Percentiles rank a stretch among this genome's conserved stretches.
These are phyloP conservation scores for Biscogniauxia marginata DNA, from an alignment of 2,329 filamentous ascomycete species.

Conservation along the genomic window DNA sequence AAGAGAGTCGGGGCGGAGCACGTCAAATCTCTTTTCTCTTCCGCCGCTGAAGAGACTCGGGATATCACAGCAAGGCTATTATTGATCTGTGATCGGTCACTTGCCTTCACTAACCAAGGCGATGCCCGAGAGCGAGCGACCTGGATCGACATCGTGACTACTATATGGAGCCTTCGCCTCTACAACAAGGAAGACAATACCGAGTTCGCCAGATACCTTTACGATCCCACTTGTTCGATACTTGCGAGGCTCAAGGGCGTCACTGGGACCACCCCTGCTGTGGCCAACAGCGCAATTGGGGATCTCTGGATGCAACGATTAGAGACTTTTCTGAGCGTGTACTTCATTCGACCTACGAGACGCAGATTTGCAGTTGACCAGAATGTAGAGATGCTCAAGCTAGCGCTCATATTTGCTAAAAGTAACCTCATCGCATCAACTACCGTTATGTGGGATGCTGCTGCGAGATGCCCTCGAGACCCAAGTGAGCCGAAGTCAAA, in stretches of 20 bases:
- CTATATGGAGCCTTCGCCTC: constrained; percentile 55
- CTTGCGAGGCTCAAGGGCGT: constrained; percentile 41
- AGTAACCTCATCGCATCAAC: constrained; percentile 37
- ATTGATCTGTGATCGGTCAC: constrained; percentile 41
- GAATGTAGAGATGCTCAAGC: constrained; percentile 41
- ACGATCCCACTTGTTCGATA: constrained; percentile 38
- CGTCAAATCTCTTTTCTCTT: constrained; percentile 55
- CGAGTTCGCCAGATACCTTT: constrained; percentile 49
- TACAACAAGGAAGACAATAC: constrained; percentile 46
- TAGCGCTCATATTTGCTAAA: constrained; percentile 40
- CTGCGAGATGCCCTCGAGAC: constrained; percentile 27
- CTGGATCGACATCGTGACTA: constrained; percentile 48
- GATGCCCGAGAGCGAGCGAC: constrained; percentile 38
- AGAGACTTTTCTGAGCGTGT: constrained; percentile 48
- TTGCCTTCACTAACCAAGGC: constrained; percentile 33
- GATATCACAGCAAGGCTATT: constrained; percentile 47
- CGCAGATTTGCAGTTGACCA: constrained; percentile 44
- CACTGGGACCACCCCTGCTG: constrained; percentile 13
- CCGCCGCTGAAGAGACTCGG: constrained; percentile 46
- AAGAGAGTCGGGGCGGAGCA: constrained; percentile 57
- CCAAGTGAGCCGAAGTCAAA: constrained; percentile 30
- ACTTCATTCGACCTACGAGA: constrained; percentile 51
- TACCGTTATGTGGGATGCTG: constrained; percentile 41
- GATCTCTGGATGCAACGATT: constrained; percentile 47
- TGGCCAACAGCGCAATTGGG: constrained; percentile 25